Evolutionary conservation across 1,139 yeast genomes (phyloP), one percentile per base, ranked within the genome.

Genomic region (Yamadazyma kanchanaburiensis): DNA sequence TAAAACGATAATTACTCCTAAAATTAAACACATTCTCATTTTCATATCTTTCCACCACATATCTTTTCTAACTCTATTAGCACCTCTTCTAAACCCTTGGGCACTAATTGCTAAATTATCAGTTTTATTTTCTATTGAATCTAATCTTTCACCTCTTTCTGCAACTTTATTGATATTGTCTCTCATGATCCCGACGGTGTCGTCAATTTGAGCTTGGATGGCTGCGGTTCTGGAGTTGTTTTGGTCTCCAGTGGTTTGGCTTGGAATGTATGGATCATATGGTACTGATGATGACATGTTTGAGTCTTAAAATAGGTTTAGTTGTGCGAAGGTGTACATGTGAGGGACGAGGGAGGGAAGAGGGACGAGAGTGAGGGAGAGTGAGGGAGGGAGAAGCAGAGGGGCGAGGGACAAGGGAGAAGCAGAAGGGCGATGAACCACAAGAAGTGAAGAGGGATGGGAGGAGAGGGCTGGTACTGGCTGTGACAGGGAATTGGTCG

Each of bases 11-110:
- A 94, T 74, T 21, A 83, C 71, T 25, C 85, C 94, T 25, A 85
- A 72, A 38, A 87, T 83, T 39, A 91, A 70, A 60, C 98, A 91
- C 70, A 89, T 69, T 59, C 95, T 81, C 94, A 91, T 85, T 69
- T 91, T 91, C 77, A 94, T 75, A 58, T 91, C 96, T 62, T 94
- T 91, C 87, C 95, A 85, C 98, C 98, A 91, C 97, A 91, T 91
- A 56, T 88, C 95, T 61, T 89, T 94, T 66, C 99, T 84, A 28
- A 91, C 97, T 49, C 95, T 79, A 64, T 89, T 91, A 35, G 98
- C 98, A 24, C 96, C 95, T 57, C 95, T 77, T 58, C 95, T 86
- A 70, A 94, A 94, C 20, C 96, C 94, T 50, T 87, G 94, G 6
- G 99, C 98, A 31, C 89, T 77, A 31, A 82, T 87, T 24, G 95